phyloP scores from a whole-genome alignment of 2,329 filamentous ascomycete species.

The Phialemoniopsis sp. region DNA sequence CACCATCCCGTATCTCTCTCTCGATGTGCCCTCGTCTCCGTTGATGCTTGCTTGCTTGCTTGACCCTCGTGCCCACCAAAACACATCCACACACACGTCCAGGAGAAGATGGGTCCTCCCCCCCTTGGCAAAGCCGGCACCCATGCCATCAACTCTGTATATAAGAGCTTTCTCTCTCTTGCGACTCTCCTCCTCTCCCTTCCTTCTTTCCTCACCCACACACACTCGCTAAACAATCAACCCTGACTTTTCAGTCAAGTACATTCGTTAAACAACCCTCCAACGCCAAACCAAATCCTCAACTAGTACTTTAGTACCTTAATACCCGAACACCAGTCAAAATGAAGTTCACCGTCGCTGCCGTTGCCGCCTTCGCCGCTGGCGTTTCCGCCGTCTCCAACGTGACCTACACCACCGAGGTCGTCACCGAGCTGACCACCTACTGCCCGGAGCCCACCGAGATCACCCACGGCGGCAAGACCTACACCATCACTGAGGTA shows the following conservation, averaged over 20 bases:
- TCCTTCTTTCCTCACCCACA: constrained; percentile 43
- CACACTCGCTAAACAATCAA: constrained; percentile 37
- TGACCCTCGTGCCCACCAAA: no score
- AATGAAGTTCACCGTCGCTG: constrained; percentile 60
- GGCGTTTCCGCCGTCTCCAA: constrained; percentile 37
- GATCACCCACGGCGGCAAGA: constrained; percentile 59
- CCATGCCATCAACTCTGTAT: constrained; percentile 28
- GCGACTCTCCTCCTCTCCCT: constrained; percentile 25
- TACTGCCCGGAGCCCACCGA: constrained; percentile 67
- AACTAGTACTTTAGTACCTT: constrained; percentile 25
- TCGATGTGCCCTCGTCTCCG: no score
- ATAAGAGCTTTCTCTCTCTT: constrained; percentile 39
- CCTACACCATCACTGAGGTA: constrained; percentile 66
- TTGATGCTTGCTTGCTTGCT: no score
- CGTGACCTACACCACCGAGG: constrained; percentile 59
- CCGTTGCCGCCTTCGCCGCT: constrained; percentile 46
- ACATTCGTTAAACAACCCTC: constrained; percentile 45
- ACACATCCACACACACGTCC: no score
- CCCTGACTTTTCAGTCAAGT: constrained; percentile 55
- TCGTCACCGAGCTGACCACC: constrained; percentile 63
- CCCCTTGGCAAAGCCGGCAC: no score
- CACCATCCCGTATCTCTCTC: no score
- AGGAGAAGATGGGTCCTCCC: no score
- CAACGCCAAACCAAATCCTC: constrained; percentile 22
- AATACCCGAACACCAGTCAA: constrained; percentile 49